Percentiles rank a stretch among this genome's conserved stretches.
These are phyloP conservation scores for Forsythia suspensa DNA, from an alignment of 257 asterid genomes.

Conservation along the genomic window DNA sequence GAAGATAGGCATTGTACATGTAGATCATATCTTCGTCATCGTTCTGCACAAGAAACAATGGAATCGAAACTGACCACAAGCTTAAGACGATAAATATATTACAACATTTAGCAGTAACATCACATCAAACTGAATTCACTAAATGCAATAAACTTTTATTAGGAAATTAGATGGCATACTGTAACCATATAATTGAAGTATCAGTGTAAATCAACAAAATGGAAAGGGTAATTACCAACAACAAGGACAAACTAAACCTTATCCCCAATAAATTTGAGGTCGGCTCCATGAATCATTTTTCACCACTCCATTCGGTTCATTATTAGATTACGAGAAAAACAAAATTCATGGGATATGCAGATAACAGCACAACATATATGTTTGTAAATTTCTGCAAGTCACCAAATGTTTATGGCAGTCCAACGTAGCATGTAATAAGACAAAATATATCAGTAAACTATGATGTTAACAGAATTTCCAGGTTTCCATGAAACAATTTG, in stretches of 20 bases:
- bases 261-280: not conserved
- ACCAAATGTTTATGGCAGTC: slow-evolving; percentile 1
- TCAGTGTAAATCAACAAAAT: slow-evolving; percentile 1
- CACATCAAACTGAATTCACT: slow-evolving; percentile 1
- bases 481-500: slow-evolving; percentile 2
- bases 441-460: not conserved
- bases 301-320: not conserved
- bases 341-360: not conserved
- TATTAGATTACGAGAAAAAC: not conserved
- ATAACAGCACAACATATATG: not conserved
- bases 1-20: slow-evolving; percentile 89
- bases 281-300: not conserved
- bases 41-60: slow-evolving; percentile 57
- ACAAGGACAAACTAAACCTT: not conserved
- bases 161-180: not conserved
- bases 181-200: not conserved
- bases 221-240: not conserved
- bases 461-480: not conserved
- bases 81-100: slow-evolving; percentile 17
- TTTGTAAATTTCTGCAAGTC: not conserved
- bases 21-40: slow-evolving; percentile 91
- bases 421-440: not conserved
- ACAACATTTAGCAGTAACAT: slow-evolving; percentile 6
- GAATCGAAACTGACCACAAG: slow-evolving; percentile 24
- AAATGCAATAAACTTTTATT: not conserved